Evolutionary conservation across 2,329 filamentous ascomycete genomes (phyloP), one percentile per base, ranked within the genome.

Genomic region (Cryphonectria nitschkei): DNA sequence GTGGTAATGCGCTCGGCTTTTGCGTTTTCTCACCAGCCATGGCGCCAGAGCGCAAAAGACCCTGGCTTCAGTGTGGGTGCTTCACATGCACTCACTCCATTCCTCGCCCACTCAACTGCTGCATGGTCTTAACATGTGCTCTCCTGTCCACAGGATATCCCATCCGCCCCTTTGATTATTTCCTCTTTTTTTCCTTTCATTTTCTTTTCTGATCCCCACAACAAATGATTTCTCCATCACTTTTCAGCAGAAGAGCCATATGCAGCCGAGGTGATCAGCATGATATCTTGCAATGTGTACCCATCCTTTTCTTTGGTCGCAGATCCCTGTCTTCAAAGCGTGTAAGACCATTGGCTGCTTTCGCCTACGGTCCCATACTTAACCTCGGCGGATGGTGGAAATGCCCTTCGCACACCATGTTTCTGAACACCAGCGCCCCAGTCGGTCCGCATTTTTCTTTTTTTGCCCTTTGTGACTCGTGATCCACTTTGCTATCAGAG

Each of bases 291-390:
- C 19, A 29, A 26, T 41, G 16, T 26, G 56, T 13, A 7, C 19
- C 26, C 32, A 9, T 54, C 37, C 37, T 39, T 39, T 39, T 39
- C 11, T 39, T 19, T 54, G 11, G 41, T 34, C 37, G 26, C n/a
- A 14, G 19, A 64, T 13, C 63, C 63, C 41, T 65, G 63, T 52
- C 16, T 19, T 19, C 43, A 46, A 62, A 68, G 22, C 67, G 29
- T 68, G 67, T 68, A 68, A 68, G 67, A 68, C 60, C 56, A 68
- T 68, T 68, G 67, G 67, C 37, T 41, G 22, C n/a, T 52, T 19
- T 39, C 8, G 43, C 16, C 41, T 58, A 13, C 54, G 19, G 54
- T 58, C 41, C 43, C 19, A n/a, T n/a, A 62, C 29, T 29, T 43
- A 39, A 52, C 29, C 41, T 65, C 63, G 43, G 41, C 41, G 37